Base-by-base conservation (phyloP, 1,139 yeast species). In the Suhomyces anneliseae region DNA sequence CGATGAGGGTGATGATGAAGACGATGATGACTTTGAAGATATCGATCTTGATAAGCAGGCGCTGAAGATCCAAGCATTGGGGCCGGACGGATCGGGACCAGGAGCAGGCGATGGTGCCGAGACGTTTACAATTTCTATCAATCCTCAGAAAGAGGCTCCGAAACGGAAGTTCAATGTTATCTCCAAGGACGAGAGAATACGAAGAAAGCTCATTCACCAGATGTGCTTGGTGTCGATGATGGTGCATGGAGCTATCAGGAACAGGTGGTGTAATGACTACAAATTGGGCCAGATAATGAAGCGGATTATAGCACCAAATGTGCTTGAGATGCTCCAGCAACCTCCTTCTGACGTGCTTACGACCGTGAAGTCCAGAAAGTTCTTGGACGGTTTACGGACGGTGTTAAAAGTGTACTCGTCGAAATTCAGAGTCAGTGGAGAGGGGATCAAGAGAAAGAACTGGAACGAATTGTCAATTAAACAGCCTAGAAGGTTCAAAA, bases 371-470 rank as follows among this genome's bases (percentile, higher is more conserved):
- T 81, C 96, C 0, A 72, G 96, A 44, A 74, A 82, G 53, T 77
- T 93, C 39, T 68, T 90, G 3, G 97, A 90, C 61, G 90, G 93
- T 0, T 60, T 93, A 11, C 74, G 85, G 41, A 81, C 80, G 52
- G 65, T 87, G 1, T 78, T 87, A 81, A 73, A 70, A 26, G 67
- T 72, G 29, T 93, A 93, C 86, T 60, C 71, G n/a, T 68, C 70
- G 15, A 74, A 74, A 51, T 90, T 87, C 70, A 71, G 71, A 38
- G 71, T 83, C 2, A 70, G 76, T 0, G 68, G 72, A 29, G 70
- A 70, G 51, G 84, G 68, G 49, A 66, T 59, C 61, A 64, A 70
- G 65, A 69, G 75, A 67, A 85, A 61, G 68, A 70, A 56, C 78
- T 96, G 97, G 82, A 74, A 59, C 79, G 89, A 58, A 59, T 79